A percentile compares a stretch with the other conserved stretches of the same genome.
phyloP scores from a whole-genome alignment of 352 stramenopile species.

The Pythium phragmiticola region DNA sequence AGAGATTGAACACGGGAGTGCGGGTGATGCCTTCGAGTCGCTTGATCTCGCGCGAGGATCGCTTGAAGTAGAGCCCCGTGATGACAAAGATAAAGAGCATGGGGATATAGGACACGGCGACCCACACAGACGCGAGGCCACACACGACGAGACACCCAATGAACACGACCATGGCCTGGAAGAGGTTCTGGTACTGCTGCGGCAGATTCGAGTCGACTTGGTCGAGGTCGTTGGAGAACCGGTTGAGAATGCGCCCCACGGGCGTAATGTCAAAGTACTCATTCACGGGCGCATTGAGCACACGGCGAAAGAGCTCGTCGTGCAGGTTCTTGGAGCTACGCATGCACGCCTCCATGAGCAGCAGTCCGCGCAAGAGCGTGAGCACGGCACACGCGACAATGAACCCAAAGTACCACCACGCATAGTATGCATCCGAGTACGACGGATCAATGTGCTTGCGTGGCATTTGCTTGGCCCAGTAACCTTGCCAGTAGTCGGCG shows the following conservation, averaged over 20 bases:
- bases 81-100: conserved; percentile 37
- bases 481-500: conserved; percentile 28
- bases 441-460: conserved; percentile 18
- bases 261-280: conserved; percentile 43
- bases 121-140: not conserved
- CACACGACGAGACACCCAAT: conserved; percentile 41
- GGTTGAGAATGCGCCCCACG: conserved; percentile 29
- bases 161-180: conserved; percentile 18
- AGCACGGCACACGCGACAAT: conserved; percentile 34
- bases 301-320: conserved; percentile 39
- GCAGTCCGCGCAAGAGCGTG: conserved; percentile 38
- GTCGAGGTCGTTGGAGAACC: conserved; percentile 47
- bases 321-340: conserved; percentile 42
- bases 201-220: conserved; percentile 47
- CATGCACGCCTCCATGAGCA: conserved; percentile 53
- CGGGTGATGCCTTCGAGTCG: conserved; percentile 86
- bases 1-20: conserved; percentile 88
- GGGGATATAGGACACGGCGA: conserved; percentile 42
- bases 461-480: conserved; percentile 32
- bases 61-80: conserved; percentile 77
- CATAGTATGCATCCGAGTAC: conserved; percentile 28
- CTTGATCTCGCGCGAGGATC: conserved; percentile 84
- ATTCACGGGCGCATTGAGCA: conserved; percentile 31
- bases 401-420: conserved; percentile 46
- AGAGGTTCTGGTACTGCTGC: conserved; percentile 47